phyloP scores from a whole-genome alignment of 371 early-diverging fungal genomes.

The Actinomortierella ambigua region DNA sequence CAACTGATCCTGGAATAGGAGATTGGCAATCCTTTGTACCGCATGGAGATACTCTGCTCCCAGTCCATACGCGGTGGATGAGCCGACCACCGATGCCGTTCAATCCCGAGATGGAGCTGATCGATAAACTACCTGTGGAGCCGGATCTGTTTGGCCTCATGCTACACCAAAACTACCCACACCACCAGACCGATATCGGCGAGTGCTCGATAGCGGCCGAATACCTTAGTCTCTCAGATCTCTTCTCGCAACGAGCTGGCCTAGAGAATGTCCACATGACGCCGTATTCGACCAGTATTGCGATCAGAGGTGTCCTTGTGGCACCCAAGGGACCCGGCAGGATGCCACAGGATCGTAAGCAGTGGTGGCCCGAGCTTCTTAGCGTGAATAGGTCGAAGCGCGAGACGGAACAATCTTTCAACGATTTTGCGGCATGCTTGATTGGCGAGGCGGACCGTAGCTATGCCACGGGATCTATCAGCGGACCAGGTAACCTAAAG shows the following conservation, averaged over 20 bases:
- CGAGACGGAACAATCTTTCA: constrained; percentile 27
- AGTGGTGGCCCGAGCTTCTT: constrained; percentile 40
- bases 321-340: constrained; percentile 16
- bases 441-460: constrained; percentile 25
- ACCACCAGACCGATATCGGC: constrained; percentile 18
- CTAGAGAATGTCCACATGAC: constrained; percentile 22
- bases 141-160: constrained; percentile 49
- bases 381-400: constrained; percentile 23
- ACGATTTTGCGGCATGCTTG: constrained; percentile 22
- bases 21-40: constrained; percentile 18
- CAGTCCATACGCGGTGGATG: constrained; percentile 26
- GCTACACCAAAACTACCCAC: constrained; percentile 56
- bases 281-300: constrained; percentile 33
- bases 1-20: constrained; percentile 14
- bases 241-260: constrained; percentile 11
- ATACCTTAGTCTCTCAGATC: constrained; percentile 27
- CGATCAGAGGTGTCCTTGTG: constrained; percentile 27
- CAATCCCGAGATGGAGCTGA: constrained; percentile 57
- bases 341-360: constrained; percentile 13
- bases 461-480: constrained; percentile 23
- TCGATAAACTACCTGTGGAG: constrained; percentile 52
- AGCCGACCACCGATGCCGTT: constrained; percentile 46
- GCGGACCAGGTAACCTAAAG: constrained; percentile 24
- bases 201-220: constrained; percentile 36
- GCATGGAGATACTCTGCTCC: constrained; percentile 12